These are phyloP conservation scores for Larix sibirica DNA, from an alignment of 83 land plant genomes.

Conservation along the genomic window DNA sequence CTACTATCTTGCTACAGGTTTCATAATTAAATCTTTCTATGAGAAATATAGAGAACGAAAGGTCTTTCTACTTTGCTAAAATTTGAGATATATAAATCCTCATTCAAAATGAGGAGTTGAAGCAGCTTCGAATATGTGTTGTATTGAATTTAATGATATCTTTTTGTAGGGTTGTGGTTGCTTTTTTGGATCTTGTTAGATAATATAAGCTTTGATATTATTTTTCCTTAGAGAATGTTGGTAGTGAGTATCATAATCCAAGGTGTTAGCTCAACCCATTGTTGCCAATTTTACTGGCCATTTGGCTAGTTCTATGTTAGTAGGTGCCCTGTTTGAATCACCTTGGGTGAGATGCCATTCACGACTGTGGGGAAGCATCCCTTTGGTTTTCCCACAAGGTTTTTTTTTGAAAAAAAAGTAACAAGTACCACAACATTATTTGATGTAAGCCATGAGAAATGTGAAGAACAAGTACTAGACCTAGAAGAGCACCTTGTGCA, in stretches of 20 bases:
- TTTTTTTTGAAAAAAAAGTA: too few species aligned
- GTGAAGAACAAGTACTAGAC: too few species aligned
- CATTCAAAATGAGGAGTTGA: constrained; percentile 42
- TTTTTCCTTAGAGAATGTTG: background rate
- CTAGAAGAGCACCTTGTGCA: background rate
- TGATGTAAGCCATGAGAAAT: background rate
- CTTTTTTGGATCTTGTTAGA: background rate
- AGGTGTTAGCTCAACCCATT: background rate
- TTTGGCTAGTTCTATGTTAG: too few species aligned
- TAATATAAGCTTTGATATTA: background rate
- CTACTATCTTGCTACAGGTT: constrained; percentile 25
- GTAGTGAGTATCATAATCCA: background rate
- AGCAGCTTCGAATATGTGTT: constrained; percentile 35
- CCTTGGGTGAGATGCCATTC: too few species aligned
- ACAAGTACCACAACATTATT: background rate
- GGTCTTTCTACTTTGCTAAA: constrained; percentile 64
- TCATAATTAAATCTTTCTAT: constrained; percentile 37
- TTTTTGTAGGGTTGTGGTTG: background rate
- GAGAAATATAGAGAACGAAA: constrained; percentile 58
- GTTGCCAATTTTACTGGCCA: background rate
- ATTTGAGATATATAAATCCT: constrained; percentile 62
- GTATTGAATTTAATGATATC: background rate
- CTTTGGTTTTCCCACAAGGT: too few species aligned
- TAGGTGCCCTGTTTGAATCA: too few species aligned
- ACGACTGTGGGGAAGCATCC: too few species aligned